Evolutionary conservation across 257 asterid species (phyloP).

Genomic region (Przewalskia tangutica): DNA sequence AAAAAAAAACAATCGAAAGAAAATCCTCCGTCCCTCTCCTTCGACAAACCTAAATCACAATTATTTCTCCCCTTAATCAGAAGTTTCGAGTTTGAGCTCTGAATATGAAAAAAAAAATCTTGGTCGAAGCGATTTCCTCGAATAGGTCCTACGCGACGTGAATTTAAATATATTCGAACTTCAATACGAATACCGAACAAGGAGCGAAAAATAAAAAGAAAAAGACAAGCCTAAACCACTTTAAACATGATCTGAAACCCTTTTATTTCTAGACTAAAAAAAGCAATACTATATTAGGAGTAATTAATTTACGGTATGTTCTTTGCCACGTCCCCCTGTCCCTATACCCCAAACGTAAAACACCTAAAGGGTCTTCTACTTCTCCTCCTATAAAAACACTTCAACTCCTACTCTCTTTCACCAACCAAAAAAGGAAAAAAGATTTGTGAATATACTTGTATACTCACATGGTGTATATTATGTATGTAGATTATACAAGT

Average conservation of each 20-base stretch:
- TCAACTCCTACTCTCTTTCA: constrained; percentile 13
- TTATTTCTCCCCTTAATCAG: no score
- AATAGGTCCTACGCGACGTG: no score
- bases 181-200: no score
- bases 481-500: background rate
- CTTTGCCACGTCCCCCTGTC: background rate
- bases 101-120: no score
- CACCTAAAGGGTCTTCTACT: background rate
- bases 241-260: background rate
- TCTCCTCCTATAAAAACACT: constrained; percentile 35
- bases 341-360: background rate
- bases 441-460: background rate
- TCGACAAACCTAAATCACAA: no score
- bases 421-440: background rate
- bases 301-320: background rate
- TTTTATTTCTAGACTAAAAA: no score
- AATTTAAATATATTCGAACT: no score
- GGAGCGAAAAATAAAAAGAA: no score
- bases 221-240: background rate
- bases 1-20: no score
- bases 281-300: background rate
- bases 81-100: no score
- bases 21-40: no score
- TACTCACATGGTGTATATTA: background rate
- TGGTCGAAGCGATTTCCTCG: no score